phyloP scores from a whole-genome alignment of 2,329 filamentous ascomycete species.

The Colletotrichum musae region DNA sequence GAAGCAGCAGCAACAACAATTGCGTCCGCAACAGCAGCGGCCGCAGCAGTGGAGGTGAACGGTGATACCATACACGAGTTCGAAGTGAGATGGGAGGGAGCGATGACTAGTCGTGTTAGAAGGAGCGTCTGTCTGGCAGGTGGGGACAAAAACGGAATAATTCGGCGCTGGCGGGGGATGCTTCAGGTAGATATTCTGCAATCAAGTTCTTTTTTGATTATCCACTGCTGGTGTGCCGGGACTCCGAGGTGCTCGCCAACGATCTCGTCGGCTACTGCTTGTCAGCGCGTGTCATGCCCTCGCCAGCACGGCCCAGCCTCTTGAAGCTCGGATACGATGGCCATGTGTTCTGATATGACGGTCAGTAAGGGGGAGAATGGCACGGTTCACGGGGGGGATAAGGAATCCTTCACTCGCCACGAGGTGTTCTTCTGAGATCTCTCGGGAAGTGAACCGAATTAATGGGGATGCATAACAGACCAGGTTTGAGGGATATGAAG shows the following conservation, averaged over 20 bases:
- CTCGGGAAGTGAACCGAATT: background rate
- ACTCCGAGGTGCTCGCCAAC: background rate
- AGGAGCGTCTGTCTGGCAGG: background rate
- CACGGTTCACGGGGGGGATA: too few species aligned
- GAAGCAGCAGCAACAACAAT: conserved; percentile 28
- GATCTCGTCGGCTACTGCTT: background rate
- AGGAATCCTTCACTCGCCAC: too few species aligned
- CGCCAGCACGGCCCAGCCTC: too few species aligned
- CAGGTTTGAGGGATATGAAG: background rate
- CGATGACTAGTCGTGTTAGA: background rate
- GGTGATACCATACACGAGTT: background rate
- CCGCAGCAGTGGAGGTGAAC: conserved; percentile 21
- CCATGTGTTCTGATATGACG: too few species aligned
- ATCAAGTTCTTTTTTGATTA: conserved; percentile 9
- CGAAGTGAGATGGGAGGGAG: background rate
- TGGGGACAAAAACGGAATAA: conserved; percentile 18
- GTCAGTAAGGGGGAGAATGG: too few species aligned
- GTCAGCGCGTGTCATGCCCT: background rate
- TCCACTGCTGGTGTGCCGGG: background rate
- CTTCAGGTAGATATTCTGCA: conserved; percentile 32
- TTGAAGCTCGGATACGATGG: too few species aligned
- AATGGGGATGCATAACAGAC: background rate
- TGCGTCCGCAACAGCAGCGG: background rate
- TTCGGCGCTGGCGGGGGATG: conserved; percentile 9
- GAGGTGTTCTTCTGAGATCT: background rate